Conservation (phyloP, 306 rosid species). For the Quercus alba region DNA sequence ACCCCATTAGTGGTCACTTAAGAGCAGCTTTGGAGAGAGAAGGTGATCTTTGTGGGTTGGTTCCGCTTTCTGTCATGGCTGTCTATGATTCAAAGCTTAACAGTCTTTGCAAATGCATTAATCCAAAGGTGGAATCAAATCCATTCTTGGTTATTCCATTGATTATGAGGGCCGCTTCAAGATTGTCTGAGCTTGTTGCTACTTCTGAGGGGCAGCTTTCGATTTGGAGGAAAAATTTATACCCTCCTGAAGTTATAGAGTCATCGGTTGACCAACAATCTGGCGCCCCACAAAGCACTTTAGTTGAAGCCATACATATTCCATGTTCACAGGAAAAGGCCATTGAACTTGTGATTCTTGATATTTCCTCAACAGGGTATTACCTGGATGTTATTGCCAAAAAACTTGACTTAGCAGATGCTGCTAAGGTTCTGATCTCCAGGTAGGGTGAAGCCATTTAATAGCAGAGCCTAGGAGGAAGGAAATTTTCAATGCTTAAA, state of each 20-base stretch:
- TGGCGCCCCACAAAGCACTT: slow-evolving; percentile 34
- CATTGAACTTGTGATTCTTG: slow-evolving; percentile 52
- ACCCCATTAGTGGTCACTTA: slow-evolving; percentile 86
- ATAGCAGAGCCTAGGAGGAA: not conserved
- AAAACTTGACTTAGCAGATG: slow-evolving; percentile 69
- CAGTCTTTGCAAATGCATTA: slow-evolving; percentile 59
- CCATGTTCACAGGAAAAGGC: slow-evolving; percentile 61
- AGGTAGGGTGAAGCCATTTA: slow-evolving; percentile 48
- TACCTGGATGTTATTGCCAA: slow-evolving; percentile 79
- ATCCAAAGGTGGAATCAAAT: slow-evolving; percentile 76
- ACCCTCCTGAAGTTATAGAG: slow-evolving; percentile 50
- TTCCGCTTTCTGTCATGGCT: slow-evolving; percentile 70
- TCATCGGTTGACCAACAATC: slow-evolving; percentile 32
- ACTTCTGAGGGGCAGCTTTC: slow-evolving; percentile 56
- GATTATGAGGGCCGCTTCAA: slow-evolving; percentile 54
- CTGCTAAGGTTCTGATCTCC: slow-evolving; percentile 60
- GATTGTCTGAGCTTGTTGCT: slow-evolving; percentile 43
- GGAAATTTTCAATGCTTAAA: not conserved
- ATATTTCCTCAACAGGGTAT: slow-evolving; percentile 57
- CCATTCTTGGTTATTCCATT: slow-evolving; percentile 49
- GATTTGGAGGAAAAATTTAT: slow-evolving; percentile 60
- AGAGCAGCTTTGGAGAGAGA: slow-evolving; percentile 69
- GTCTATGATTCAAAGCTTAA: slow-evolving; percentile 51
- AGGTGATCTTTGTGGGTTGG: slow-evolving; percentile 51
- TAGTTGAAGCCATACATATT: slow-evolving; percentile 49